A percentile compares a stretch with the other conserved stretches of the same genome.
phyloP scores from a whole-genome alignment of 2,329 filamentous ascomycete genomes.

The Diplodia seriata region DNA sequence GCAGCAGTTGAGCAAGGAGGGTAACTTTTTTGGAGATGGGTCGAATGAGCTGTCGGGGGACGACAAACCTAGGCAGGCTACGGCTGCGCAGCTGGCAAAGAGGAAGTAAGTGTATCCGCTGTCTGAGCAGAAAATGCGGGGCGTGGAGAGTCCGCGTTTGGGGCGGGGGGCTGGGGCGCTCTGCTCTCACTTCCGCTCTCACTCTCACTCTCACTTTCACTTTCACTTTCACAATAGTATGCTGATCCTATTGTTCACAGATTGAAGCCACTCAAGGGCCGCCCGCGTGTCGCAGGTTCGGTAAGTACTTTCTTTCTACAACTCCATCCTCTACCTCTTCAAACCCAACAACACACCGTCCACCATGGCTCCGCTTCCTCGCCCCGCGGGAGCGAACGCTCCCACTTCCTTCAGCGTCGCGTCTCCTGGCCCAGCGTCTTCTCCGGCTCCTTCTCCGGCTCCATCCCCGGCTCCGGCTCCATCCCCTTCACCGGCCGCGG shows the following conservation, averaged over 20 bases:
- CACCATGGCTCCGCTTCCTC: not conserved
- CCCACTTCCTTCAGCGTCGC: too few relatives aligned
- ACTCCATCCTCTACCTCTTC: not conserved
- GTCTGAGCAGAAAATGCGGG: constrained; percentile 1
- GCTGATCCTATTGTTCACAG: constrained; percentile 22
- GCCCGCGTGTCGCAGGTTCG: constrained; percentile 19
- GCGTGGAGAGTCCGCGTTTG: constrained; percentile 5
- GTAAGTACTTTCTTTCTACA: constrained; percentile 10
- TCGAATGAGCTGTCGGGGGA: constrained; percentile 49
- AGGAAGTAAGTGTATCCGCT: constrained; percentile 60
- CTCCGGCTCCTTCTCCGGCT: too few relatives aligned
- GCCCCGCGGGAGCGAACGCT: too few relatives aligned
- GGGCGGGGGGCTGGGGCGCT: constrained; percentile 11
- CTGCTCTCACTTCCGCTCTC: constrained; percentile 22
- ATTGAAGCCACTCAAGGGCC: constrained; percentile 32
- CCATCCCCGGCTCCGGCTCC: not conserved
- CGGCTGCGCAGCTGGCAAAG: constrained; percentile 61
- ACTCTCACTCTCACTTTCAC: constrained; percentile 12
- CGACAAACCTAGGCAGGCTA: constrained; percentile 58
- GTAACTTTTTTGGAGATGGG: constrained; percentile 36
- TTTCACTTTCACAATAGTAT: not conserved
- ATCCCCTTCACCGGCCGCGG: too few relatives aligned
- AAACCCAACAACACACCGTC: not conserved
- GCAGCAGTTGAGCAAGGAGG: constrained; percentile 47
- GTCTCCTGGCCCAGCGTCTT: too few relatives aligned